A percentile compares a stretch with the other conserved stretches of the same genome.
Conservation (phyloP, 1,284 basidiomycete genomes). For the Tilletia indica region DNA sequence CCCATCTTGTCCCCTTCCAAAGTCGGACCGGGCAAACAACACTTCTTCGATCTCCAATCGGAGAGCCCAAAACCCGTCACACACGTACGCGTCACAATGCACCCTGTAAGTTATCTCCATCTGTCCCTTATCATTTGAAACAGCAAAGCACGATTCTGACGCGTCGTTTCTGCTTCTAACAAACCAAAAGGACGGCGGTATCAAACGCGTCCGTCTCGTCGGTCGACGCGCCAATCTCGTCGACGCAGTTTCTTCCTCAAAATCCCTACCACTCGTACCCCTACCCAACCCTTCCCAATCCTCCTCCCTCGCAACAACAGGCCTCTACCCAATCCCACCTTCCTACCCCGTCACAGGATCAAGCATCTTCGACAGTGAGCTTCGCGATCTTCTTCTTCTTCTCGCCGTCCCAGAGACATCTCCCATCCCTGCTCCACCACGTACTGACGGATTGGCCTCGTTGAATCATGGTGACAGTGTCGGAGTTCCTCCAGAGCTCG, state of each 20-base stretch:
- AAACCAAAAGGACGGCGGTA: constrained; percentile 70
- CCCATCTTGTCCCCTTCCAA: constrained; percentile 73
- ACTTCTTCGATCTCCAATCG: constrained; percentile 75
- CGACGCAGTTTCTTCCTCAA: not conserved
- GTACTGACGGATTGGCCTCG: too few relatives aligned
- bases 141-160: too few relatives aligned
- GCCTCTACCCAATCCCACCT: not conserved
- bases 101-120: constrained; percentile 62
- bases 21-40: constrained; percentile 84
- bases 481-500: constrained; percentile 1
- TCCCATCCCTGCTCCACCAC: too few relatives aligned
- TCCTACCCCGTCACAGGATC: constrained; percentile 9
- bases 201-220: constrained; percentile 83
- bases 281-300: not conserved
- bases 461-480: not conserved
- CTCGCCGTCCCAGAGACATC: too few relatives aligned
- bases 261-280: not conserved
- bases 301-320: not conserved
- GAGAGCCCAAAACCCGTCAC: constrained; percentile 64
- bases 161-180: too few relatives aligned
- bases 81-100: constrained; percentile 83
- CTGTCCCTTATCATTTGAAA: not conserved
- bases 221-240: constrained; percentile 64
- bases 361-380: constrained; percentile 15
- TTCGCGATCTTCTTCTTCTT: not conserved